Conservation (phyloP, 768 basidiomycete genomes). For the Leccinum subtestaceum region DNA sequence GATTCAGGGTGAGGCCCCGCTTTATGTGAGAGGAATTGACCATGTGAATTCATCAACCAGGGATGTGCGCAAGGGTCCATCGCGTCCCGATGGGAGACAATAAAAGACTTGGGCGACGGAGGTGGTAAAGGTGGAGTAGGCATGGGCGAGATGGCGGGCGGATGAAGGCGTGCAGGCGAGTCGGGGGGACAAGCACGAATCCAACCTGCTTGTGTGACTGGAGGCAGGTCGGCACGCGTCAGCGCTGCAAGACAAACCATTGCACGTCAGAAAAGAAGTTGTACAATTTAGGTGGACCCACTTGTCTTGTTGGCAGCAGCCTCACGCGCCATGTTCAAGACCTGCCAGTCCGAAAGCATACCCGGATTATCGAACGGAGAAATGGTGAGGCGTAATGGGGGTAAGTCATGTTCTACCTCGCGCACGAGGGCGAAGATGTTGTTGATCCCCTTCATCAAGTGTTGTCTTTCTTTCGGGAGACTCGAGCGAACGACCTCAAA, state of each 20-base stretch:
- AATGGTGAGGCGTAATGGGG: constrained; percentile 31
- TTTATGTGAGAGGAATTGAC: constrained; percentile 49
- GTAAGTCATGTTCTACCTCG: constrained; percentile 30
- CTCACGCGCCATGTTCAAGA: constrained; percentile 20
- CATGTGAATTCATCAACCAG: constrained; percentile 39
- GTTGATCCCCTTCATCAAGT: constrained; percentile 1
- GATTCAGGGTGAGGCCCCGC: constrained; percentile 44
- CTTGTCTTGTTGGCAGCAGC: constrained; percentile 30
- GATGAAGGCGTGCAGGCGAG: constrained; percentile 28
- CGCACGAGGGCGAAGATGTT: constrained; percentile 24
- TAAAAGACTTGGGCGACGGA: constrained; percentile 27
- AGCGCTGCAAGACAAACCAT: constrained; percentile 23
- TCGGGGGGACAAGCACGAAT: constrained; percentile 18
- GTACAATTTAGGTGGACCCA: constrained; percentile 11
- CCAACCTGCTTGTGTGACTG: constrained; percentile 27
- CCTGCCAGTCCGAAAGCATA: constrained; percentile 26
- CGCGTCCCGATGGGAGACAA: constrained; percentile 32
- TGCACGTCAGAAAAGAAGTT: background rate
- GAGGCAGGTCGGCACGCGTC: constrained; percentile 33
- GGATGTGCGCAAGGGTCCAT: constrained; percentile 42
- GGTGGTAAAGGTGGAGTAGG: background rate
- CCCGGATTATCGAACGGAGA: constrained; percentile 30
- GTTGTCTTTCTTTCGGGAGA: constrained; percentile 1
- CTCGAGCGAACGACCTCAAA: constrained; percentile 18
- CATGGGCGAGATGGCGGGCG: constrained; percentile 27